Base-by-base conservation (phyloP, 768 basidiomycete species). In the Boletellus sp. region DNA sequence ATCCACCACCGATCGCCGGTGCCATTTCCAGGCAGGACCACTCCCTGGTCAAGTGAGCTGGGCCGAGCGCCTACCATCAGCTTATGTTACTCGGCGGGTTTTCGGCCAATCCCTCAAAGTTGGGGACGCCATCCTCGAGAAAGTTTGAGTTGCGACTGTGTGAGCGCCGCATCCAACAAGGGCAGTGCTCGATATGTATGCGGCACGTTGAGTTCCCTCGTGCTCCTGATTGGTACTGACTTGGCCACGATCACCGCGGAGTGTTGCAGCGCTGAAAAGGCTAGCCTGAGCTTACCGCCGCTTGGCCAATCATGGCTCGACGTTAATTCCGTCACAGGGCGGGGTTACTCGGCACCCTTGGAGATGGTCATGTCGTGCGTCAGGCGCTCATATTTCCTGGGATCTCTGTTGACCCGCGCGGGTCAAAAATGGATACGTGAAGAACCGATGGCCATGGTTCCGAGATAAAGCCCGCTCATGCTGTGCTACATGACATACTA, bases 241-340 rank as follows among this genome's bases (percentile, higher is more conserved):
- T 52, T 45, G 62, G 38, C 61, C 63, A 49, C 60, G 63, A 45
- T 65, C 43, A 65, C 59, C 36, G 42, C 61, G 56, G 62, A 54
- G 42, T 42, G 22, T 47, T 24, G 45, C 33, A 35, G 13, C 33
- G 24, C n/a, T n/a, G n/a, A 13, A 37, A 42, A 48, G 42, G 43
- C 52, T 41, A 47, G 12, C 37, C 45, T 42, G 49, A 48, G 55
- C 34, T 58, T 45, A 8, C 48, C 39, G 50, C 42, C 44, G 34
- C 34, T 20, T 45, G 43, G 42, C 58, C 56, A 58, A 64, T 62
- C 58, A 40, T 12, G 34, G 17, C 34, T 37, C 39, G 43, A 34
- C 45, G 37, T 20, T 31, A 20, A n/a, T 54, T 50, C 17, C 57
- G 48, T 57, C 47, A 54, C 35, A 38, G 42, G 34, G 45, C 33